These are phyloP conservation scores for Suhomyces vadensis DNA, from an alignment of 805 yeast species.

Conservation along the genomic window DNA sequence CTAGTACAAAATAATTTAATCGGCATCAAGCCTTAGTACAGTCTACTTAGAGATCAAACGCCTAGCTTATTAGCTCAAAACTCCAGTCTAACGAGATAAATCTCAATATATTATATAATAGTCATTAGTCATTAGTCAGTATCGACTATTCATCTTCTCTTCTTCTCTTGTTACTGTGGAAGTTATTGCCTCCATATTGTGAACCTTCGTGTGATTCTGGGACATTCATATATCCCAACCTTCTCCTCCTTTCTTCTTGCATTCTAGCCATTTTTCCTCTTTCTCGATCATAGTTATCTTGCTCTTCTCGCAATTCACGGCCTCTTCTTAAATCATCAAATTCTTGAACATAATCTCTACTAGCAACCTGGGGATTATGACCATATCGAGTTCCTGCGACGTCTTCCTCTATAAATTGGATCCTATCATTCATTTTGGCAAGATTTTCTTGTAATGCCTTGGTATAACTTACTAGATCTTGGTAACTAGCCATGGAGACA, in stretches of 20 bases:
- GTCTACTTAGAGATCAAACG: too few species aligned
- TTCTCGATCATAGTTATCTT: constrained; percentile 9
- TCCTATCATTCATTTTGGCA: constrained; percentile 25
- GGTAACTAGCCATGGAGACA: constrained; percentile 32
- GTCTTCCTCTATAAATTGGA: constrained; percentile 29
- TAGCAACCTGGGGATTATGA: background rate
- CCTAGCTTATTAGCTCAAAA: too few species aligned
- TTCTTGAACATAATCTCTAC: constrained; percentile 5
- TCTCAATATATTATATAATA: background rate
- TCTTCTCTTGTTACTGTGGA: background rate
- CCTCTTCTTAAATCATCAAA: constrained; percentile 12
- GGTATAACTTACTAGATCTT: constrained; percentile 36
- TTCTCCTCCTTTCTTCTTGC: constrained; percentile 6
- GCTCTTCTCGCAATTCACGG: constrained; percentile 10
- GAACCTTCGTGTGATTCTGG: background rate
- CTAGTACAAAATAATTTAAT: too few species aligned
- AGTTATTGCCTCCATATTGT: background rate
- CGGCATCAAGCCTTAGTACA: too few species aligned
- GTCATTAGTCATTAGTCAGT: background rate
- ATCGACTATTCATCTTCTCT: background rate
- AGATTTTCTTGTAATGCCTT: constrained; percentile 31
- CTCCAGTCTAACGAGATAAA: too few species aligned
- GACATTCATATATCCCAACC: background rate
- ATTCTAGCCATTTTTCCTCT: constrained; percentile 9
- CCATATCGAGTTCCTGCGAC: constrained; percentile 11